Conservation (phyloP, 768 basidiomycete genomes). For the Tephrocybe rancida region DNA sequence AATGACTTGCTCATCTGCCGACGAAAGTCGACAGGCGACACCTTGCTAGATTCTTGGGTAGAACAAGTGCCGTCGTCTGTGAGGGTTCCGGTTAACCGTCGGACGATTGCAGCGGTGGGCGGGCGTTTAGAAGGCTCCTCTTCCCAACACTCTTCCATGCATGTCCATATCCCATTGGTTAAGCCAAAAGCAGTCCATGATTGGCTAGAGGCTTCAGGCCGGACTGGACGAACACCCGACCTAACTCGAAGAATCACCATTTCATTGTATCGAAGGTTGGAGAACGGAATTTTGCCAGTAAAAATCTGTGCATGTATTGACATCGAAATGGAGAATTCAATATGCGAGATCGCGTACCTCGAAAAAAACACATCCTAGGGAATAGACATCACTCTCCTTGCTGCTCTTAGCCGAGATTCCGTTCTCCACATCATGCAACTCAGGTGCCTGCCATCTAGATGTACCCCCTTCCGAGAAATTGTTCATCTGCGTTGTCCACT, state of each 20-base stretch:
- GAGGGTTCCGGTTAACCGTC: not conserved
- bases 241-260: not conserved
- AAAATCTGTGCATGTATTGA: not conserved
- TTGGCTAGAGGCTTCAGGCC: not conserved
- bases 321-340: not conserved
- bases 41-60: not conserved
- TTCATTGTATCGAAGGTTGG: not conserved
- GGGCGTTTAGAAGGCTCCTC: not conserved
- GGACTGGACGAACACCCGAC: not conserved
- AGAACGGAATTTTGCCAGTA: not conserved
- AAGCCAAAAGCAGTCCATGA: not conserved
- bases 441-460: not conserved
- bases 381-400: too few species aligned
- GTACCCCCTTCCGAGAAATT: too few species aligned
- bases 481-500: not conserved
- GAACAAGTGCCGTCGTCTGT: not conserved
- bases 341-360: not conserved
- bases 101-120: not conserved
- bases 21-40: not conserved
- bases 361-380: not conserved
- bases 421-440: not conserved
- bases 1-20: not conserved
- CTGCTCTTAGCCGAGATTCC: not conserved
- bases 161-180: not conserved
- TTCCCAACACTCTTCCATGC: not conserved